Evolutionary conservation across 169 alveolate species (phyloP), one percentile per base, ranked within the genome.

Genomic region (Plasmodium ovale): DNA sequence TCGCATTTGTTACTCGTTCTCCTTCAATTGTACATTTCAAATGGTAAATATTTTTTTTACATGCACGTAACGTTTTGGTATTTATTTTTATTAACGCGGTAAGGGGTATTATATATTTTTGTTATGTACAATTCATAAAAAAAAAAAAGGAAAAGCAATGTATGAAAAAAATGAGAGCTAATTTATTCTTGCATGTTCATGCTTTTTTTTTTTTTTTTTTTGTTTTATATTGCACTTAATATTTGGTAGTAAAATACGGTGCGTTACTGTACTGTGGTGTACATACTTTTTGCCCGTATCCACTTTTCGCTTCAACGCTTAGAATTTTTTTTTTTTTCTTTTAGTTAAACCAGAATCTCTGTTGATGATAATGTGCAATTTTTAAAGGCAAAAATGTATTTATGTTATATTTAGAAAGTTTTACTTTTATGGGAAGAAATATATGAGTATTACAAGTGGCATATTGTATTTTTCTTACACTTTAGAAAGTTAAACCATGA

Each of bases 291-390:
- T n/a, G n/a, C n/a, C n/a, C n/a, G n/a, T 59, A 71, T 71, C 87
- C 87, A 71, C 87, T 71, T 71, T 71, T 71, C 31, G 53, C 87
- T 71, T 71, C 87, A 71, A 71, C 87, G 51, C 25, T 27, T 14
- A 14, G 7, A 44, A 14, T 5, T 47, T 47, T 47, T 65, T 65
- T 65, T 37, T 65, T 37, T 19, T 16, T 42, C 27, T 16, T 60
- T 10, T 60, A 27, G 7, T 31, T 60, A 29, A n/a, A 60, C 33
- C 64, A 54, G 31, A n/a, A 12, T 16, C 7, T 54, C 21, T 54
- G 7, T 54, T n/a, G 14, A n/a, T 19, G 7, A 7, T 54, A 54
- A 19, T 19, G n/a, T 0, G 65, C 7, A 16, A 14, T 14, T 53
- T 12, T 14, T 14, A 16, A 9, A 54, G 7, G 65, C 0, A 3